Percentiles rank a stretch among this genome's conserved stretches.
phyloP scores from a whole-genome alignment of 2,329 filamentous ascomycete species.

The Dryadomyces quercus-mongolicae region DNA sequence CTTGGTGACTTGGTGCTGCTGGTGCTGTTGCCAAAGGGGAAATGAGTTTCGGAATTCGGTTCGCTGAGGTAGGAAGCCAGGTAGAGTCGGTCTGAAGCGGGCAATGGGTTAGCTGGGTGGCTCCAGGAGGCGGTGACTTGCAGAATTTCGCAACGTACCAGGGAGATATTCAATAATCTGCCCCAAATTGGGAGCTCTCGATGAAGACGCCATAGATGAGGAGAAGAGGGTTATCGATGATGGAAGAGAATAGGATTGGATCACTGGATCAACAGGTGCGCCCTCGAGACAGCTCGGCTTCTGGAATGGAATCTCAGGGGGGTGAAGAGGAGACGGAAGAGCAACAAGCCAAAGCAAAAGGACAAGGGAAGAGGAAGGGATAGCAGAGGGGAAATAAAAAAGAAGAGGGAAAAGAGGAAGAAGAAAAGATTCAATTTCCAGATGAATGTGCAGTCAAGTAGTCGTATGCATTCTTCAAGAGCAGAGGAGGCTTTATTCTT shows the following conservation, averaged over 20 bases:
- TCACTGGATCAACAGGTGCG: not conserved
- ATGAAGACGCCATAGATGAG: conserved; percentile 32
- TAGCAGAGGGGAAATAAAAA: not conserved
- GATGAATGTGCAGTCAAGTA: not conserved
- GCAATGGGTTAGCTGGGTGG: not conserved
- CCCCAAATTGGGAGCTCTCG: conserved; percentile 51
- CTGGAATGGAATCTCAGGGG: too few relatives aligned
- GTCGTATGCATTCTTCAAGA: not conserved
- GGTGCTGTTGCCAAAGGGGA: conserved; percentile 56
- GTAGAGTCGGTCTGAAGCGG: conserved; percentile 69
- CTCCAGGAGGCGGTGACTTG: not conserved
- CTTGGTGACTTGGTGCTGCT: conserved; percentile 50
- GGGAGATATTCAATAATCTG: conserved; percentile 95
- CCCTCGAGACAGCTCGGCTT: not conserved
- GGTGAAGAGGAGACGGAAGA: not conserved
- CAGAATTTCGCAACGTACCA: conserved; percentile 42
- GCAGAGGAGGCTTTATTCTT: not conserved
- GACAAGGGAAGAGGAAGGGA: not conserved
- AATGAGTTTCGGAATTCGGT: conserved; percentile 70
- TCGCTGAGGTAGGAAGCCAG: conserved; percentile 81
- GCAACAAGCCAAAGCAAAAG: not conserved
- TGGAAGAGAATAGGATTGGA: not conserved
- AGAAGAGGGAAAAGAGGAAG: not conserved
- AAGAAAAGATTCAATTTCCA: not conserved
- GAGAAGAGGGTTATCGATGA: not conserved